Conservation (phyloP, 1,284 basidiomycete species). For the Mycena sp. region DNA sequence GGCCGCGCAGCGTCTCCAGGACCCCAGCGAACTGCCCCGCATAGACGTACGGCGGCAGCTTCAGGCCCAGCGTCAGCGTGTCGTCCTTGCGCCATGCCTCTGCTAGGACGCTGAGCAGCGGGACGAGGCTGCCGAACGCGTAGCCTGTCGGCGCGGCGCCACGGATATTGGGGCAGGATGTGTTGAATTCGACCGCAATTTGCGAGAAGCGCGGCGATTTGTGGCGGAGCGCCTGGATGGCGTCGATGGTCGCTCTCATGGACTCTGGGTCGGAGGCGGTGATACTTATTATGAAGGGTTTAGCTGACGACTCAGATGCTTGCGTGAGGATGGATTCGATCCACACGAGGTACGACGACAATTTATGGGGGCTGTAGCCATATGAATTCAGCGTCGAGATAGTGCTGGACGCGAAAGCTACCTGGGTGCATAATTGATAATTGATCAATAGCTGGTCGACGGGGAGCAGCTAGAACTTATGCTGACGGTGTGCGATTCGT, state of each 20-base stretch:
- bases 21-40: slow-evolving; percentile 67
- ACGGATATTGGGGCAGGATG: slow-evolving; percentile 82
- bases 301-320: slow-evolving; percentile 43
- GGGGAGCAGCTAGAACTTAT: not conserved
- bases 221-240: slow-evolving; percentile 65
- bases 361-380: slow-evolving; percentile 81
- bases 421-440: not conserved
- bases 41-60: slow-evolving; percentile 82
- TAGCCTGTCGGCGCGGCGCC: slow-evolving; percentile 57
- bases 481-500: slow-evolving; percentile 66
- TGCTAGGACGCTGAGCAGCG: slow-evolving; percentile 64
- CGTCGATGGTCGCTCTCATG: slow-evolving; percentile 62
- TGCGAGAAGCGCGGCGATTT: slow-evolving; percentile 44
- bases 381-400: slow-evolving; percentile 78
- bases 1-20: slow-evolving; percentile 51
- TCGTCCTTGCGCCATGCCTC: slow-evolving; percentile 57
- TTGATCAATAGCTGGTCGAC: not conserved
- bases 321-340: slow-evolving; percentile 59
- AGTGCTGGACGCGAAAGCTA: slow-evolving; percentile 30
- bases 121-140: slow-evolving; percentile 42
- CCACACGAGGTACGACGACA: slow-evolving; percentile 71
- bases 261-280: slow-evolving; percentile 63
- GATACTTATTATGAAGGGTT: slow-evolving; percentile 82
- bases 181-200: slow-evolving; percentile 80
- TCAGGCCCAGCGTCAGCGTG: slow-evolving; percentile 77